Evolutionary conservation across 2,329 filamentous ascomycete species (phyloP).

Genomic region (Lasiodiplodia sp.): DNA sequence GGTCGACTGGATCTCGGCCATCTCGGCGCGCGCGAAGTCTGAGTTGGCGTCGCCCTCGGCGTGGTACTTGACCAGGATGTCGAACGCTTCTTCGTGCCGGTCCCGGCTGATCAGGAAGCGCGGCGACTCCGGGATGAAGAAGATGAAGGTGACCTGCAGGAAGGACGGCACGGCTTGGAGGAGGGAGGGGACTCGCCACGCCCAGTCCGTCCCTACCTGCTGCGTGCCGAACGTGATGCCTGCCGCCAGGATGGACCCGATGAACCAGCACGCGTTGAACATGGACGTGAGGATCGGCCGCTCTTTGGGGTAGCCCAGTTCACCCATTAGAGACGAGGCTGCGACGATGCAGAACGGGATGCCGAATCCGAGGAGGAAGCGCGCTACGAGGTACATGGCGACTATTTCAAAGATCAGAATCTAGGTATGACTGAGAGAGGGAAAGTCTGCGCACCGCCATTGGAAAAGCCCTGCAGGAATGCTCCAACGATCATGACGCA

Average conservation of each 20-base stretch:
- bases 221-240: constrained; percentile 71
- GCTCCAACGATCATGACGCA: constrained; percentile 29
- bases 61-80: constrained; percentile 69
- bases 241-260: constrained; percentile 64
- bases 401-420: constrained; percentile 31
- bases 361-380: constrained; percentile 72
- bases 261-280: constrained; percentile 74
- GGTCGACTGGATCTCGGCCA: constrained; percentile 70
- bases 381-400: constrained; percentile 64
- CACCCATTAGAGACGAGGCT: constrained; percentile 69
- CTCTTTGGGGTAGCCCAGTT: constrained; percentile 73
- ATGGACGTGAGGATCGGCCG: constrained; percentile 70
- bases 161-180: constrained; percentile 68
- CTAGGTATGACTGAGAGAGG: too few relatives aligned
- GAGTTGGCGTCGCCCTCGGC: constrained; percentile 61
- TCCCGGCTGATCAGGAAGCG: constrained; percentile 71
- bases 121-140: constrained; percentile 68
- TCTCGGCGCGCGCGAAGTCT: constrained; percentile 70
- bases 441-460: constrained; percentile 39
- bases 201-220: constrained; percentile 66
- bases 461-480: constrained; percentile 46
- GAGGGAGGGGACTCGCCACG: constrained; percentile 72
- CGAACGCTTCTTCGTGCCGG: constrained; percentile 67
- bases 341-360: constrained; percentile 70
- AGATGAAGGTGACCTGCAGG: constrained; percentile 71